phyloP scores from a whole-genome alignment of 176 grass and related monocot species.

The Neostapfia colusana region DNA sequence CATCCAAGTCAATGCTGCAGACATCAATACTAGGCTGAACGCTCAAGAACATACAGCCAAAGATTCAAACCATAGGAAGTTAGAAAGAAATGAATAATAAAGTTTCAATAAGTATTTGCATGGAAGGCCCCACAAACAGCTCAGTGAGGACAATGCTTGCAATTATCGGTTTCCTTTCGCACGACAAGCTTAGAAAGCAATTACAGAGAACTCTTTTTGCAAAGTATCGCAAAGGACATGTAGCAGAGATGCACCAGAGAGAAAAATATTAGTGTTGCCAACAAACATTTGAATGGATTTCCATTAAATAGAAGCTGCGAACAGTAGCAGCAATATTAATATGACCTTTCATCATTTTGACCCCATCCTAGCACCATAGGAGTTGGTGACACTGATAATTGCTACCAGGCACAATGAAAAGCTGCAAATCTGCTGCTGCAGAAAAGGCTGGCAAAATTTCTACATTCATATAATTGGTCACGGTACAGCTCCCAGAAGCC shows the following conservation, averaged over 20 bases:
- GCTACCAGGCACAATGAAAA: conserved; percentile 46
- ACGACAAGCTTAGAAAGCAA: conserved; percentile 39
- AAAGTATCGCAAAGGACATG: conserved; percentile 27
- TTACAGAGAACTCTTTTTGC: conserved; percentile 23
- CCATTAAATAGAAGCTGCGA: conserved; percentile 33
- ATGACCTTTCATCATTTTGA: conserved; percentile 46
- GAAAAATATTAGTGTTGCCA: conserved; percentile 27
- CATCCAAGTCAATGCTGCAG: neutral
- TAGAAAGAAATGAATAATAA: conserved; percentile 29
- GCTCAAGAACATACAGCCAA: conserved; percentile 28
- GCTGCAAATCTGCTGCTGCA: conserved; percentile 51
- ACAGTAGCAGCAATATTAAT: conserved; percentile 37
- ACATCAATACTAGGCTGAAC: conserved; percentile 24
- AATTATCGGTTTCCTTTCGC: conserved; percentile 28
- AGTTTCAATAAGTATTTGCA: conserved; percentile 29
- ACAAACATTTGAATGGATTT: conserved; percentile 26
- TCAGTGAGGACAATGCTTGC: conserved; percentile 31
- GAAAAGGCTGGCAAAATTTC: conserved; percentile 57
- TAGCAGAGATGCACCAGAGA: conserved; percentile 32
- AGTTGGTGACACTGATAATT: conserved; percentile 61
- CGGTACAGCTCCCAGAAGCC: conserved; percentile 42
- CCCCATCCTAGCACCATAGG: conserved; percentile 56
- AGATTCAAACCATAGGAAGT: conserved; percentile 24
- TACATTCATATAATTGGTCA: conserved; percentile 68
- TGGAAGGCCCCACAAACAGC: conserved; percentile 36